Base-by-base conservation (phyloP, 148 eudicot genomes). In the Amaranthus cruentus region DNA sequence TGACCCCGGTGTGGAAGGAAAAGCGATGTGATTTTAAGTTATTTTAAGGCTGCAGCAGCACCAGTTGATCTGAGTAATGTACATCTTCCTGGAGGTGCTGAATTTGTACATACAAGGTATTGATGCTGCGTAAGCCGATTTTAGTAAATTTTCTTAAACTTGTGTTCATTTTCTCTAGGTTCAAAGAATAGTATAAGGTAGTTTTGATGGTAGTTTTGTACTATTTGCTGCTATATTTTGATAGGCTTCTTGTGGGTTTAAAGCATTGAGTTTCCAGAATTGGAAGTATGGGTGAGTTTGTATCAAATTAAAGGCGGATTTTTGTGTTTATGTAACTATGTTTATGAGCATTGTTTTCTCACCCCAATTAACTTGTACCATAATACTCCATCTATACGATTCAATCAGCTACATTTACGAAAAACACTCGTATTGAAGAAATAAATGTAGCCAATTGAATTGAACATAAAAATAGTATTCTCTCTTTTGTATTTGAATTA, bases 1-100 rank as follows among this genome's bases (percentile, higher is more conserved):
- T 64, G 92, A 87, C 82, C 75, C 91, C 6, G 88, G 85, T 47
- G 75, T 63, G 38, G 85, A 87, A 68, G 78, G 79, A 57, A 70
- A 71, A 55, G 44, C 21, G 68, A 69, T 79, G 77, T 79, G 83
- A 80, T 60, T 48, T 47, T 54, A 66, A 56, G 66, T 55, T 62
- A 49, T 21, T 58, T 76, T 9, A 10, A 9, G 44, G 65, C 69
- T 44, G 73, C 67, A 67, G 76, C 75, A 76, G 71, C 54, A 56
- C 63, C 57, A 52, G 78, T 62, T 46, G 9, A 44, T 70, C 71
- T 57, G 54, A 80, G 81, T 80, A 66, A 69, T 74, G 77, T 69
- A 65, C 83, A 76, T 61, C 51, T 76, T 50, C 44, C 49, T 59
- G 55, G 72, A 76, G 70, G 75, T 62, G 58, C 73, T 69, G 62